A percentile compares a stretch with the other conserved stretches of the same genome.
Evolutionary conservation across 106 monocot species (phyloP).

Genomic region (Ottelia alismoides): DNA sequence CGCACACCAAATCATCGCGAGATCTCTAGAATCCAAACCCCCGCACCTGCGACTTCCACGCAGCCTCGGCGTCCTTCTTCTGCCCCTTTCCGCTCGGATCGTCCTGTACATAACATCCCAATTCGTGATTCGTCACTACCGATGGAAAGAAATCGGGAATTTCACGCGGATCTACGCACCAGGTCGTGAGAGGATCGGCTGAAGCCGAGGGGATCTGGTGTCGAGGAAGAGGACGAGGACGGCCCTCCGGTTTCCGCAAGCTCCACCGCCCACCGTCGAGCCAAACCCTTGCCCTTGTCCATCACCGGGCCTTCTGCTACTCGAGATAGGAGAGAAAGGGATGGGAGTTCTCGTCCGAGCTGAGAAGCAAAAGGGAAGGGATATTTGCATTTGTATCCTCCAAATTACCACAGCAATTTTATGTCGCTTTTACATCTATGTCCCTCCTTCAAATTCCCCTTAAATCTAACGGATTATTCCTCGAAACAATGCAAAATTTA

Average conservation of each 20-base stretch:
- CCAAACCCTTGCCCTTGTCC: slow-evolving; percentile 75
- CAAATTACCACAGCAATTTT: too few relatives aligned
- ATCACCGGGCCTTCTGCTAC: too few relatives aligned
- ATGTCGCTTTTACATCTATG: too few relatives aligned
- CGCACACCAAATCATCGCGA: too few relatives aligned
- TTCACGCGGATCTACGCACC: not conserved
- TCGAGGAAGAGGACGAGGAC: slow-evolving; percentile 24
- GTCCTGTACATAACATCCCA: slow-evolving; percentile 21
- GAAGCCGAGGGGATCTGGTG: slow-evolving; percentile 73
- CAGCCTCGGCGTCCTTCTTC: slow-evolving; percentile 71
- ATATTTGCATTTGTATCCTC: too few relatives aligned
- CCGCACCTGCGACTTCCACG: slow-evolving; percentile 81
- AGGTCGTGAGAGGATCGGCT: slow-evolving; percentile 36
- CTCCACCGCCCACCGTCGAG: slow-evolving; percentile 69
- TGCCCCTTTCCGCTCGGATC: slow-evolving; percentile 40
- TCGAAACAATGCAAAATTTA: too few relatives aligned
- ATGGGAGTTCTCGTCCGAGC: too few relatives aligned
- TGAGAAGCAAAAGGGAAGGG: too few relatives aligned
- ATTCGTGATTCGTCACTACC: not conserved
- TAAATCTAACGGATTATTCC: too few relatives aligned
- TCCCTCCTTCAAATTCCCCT: too few relatives aligned
- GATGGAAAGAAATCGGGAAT: not conserved
- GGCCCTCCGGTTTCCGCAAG: slow-evolving; percentile 26
- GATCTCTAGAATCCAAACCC: too few relatives aligned
- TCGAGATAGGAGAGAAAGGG: too few relatives aligned